Percentiles rank a stretch among this genome's conserved stretches.
These are phyloP conservation scores for Pontederia paniculata DNA, from an alignment of 176 grass and related monocot genomes.

Conservation along the genomic window DNA sequence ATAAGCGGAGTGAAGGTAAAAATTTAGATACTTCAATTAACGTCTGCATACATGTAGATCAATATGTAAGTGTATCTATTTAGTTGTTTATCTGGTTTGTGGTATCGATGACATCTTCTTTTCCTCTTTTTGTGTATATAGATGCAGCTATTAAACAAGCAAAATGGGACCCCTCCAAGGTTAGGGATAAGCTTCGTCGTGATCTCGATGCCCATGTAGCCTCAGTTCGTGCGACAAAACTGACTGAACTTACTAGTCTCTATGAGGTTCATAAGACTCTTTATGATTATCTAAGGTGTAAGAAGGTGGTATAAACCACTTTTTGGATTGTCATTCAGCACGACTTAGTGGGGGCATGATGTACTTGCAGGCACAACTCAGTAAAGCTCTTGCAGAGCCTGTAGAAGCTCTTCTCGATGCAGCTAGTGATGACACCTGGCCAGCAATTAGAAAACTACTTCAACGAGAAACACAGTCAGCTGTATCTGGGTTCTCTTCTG, in stretches of 20 bases:
- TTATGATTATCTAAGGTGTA: neutral
- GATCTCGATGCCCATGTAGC: constrained; percentile 73
- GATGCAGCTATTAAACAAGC: constrained; percentile 92
- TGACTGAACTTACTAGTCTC: constrained; percentile 64
- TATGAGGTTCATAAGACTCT: constrained; percentile 53
- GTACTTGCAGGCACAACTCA: constrained; percentile 59
- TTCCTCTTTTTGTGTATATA: constrained; percentile 6
- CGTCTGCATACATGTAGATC: too few relatives aligned
- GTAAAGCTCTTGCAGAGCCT: constrained; percentile 72
- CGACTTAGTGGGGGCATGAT: neutral
- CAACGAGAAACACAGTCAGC: constrained; percentile 59
- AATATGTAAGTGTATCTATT: too few relatives aligned
- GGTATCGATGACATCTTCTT: too few relatives aligned
- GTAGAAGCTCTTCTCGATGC: constrained; percentile 92
- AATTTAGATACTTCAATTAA: constrained; percentile 8
- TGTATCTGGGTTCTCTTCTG: constrained; percentile 56
- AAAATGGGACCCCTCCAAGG: constrained; percentile 80
- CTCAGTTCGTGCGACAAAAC: constrained; percentile 63
- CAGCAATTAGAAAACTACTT: constrained; percentile 80
- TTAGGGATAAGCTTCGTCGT: constrained; percentile 81
- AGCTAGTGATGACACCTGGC: constrained; percentile 76
- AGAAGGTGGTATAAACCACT: too few relatives aligned
- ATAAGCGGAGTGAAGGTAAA: constrained; percentile 86
- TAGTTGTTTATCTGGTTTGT: too few relatives aligned
- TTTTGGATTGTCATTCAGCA: too few relatives aligned